These are phyloP conservation scores for Cronartium quercuum DNA, from an alignment of 1,284 basidiomycete species.

Conservation along the genomic window DNA sequence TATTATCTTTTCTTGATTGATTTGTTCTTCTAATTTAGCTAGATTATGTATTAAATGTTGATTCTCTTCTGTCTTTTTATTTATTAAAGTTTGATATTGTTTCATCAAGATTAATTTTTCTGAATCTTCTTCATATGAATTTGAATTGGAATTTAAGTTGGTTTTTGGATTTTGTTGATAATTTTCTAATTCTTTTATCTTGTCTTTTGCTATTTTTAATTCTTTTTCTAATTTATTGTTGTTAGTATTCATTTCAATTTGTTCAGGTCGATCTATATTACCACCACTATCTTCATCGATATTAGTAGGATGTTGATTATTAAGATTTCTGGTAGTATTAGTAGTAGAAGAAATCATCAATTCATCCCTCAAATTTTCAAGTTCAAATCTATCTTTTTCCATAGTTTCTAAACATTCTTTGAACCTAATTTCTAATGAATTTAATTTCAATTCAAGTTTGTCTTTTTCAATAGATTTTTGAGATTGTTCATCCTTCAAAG, in stretches of 20 bases:
- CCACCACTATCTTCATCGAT: background rate
- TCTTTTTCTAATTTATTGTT: background rate
- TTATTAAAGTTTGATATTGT: constrained; percentile 6
- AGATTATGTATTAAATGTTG: background rate
- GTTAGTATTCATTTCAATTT: background rate
- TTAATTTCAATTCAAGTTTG: background rate
- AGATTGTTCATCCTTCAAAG: background rate
- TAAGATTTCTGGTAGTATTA: background rate
- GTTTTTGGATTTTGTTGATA: background rate
- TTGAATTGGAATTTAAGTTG: background rate
- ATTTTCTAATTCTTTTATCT: background rate
- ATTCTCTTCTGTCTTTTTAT: constrained; percentile 2
- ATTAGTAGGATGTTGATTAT: background rate
- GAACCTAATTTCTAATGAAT: background rate
- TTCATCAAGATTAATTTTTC: constrained; percentile 3
- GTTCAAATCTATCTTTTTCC: constrained; percentile 18
- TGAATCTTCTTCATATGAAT: background rate
- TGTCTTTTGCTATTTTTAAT: background rate
- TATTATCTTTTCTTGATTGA: background rate
- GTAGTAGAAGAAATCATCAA: background rate
- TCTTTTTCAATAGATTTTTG: background rate
- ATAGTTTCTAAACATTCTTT: constrained; percentile 11
- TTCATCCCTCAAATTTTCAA: constrained; percentile 16
- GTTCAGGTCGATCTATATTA: background rate
- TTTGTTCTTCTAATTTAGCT: background rate